A percentile compares a stretch with the other conserved stretches of the same genome.
Evolutionary conservation across 768 basidiomycete genomes (phyloP).

Genomic region (Gymnopilus dilepis): DNA sequence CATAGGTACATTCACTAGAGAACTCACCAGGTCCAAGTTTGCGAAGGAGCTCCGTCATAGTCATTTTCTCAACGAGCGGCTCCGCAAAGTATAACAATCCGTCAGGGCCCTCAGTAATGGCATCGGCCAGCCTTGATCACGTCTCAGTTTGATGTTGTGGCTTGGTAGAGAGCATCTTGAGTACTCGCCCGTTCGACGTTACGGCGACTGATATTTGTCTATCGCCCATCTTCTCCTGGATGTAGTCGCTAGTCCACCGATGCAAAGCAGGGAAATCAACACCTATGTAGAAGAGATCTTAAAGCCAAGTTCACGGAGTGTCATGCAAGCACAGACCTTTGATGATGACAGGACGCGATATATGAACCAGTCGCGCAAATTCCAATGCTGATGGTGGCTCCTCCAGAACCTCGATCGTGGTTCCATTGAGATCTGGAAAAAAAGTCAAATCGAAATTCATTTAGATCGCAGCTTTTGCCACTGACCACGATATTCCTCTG

Average conservation of each 20-base stretch:
- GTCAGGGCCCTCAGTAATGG: slow-evolving; percentile 59
- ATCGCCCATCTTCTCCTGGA: slow-evolving; percentile 59
- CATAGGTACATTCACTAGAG: background rate
- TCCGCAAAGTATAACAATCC: slow-evolving; percentile 75
- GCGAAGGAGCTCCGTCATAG: slow-evolving; percentile 58
- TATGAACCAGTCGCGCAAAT: slow-evolving; percentile 69
- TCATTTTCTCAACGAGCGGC: slow-evolving; percentile 72
- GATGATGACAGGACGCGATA: slow-evolving; percentile 77
- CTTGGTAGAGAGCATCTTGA: background rate
- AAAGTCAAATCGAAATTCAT: background rate
- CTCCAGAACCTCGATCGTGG: slow-evolving; percentile 52
- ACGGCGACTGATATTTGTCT: slow-evolving; percentile 71
- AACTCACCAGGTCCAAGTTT: slow-evolving; percentile 30
- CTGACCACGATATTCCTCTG: slow-evolving; percentile 50
- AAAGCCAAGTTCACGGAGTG: background rate
- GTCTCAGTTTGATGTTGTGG: slow-evolving; percentile 12
- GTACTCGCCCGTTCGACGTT: slow-evolving; percentile 80
- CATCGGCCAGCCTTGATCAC: slow-evolving; percentile 71
- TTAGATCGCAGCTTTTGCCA: slow-evolving; percentile 11
- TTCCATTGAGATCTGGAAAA: slow-evolving; percentile 62
- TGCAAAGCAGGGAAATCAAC: slow-evolving; percentile 50
- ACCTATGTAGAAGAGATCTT: slow-evolving; percentile 39
- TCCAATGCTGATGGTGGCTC: slow-evolving; percentile 68
- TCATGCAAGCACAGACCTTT: slow-evolving; percentile 48
- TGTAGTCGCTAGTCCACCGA: slow-evolving; percentile 72